Evolutionary conservation across 192 early-diverging fungal species (phyloP), one percentile per base, ranked within the genome.

Genomic region (Coemansia aciculifera): DNA sequence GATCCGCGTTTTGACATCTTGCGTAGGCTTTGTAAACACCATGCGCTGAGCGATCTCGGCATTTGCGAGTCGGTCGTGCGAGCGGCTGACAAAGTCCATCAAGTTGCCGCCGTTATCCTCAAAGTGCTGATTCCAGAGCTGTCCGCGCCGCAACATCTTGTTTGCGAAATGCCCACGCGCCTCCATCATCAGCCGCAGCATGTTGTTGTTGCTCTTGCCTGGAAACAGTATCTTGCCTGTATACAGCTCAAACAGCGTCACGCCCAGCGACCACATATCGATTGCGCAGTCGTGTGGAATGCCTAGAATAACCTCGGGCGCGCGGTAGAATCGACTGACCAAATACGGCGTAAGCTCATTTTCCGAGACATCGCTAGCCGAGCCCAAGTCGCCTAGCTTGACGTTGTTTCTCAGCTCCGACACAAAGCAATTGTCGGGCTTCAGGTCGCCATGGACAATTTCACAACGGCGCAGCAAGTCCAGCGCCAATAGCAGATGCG

Each of bases 351-450:
- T 99, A 54, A 97, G 92, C 44, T 97, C 95, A 71, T 91, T 93
- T 72, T 96, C 96, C 2, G 81, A 75, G 9, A 89, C 90, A 64
- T 96, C 93, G 23, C 90, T 92, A 12, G 96, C 97, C 0, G 91
- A 93, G 29, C 97, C 97, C 69, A 99, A 85, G 84, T 99, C 97
- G 70, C 94, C 94, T 51, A 99, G 87, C 76, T 96, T 97, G 5
- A 96, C 83, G 2, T 85, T 83, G 60, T 86, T 92, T 66, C 93
- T 89, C 64, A 84, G 79, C 66, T 93, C 93, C 10, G 88, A 90
- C 3, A 95, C 96, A 62, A 99, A 84, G 69, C 98, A 93, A 78
- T 99, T 99, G 71, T 99, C 97, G 1, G 97, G 97, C 74, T 99
- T 99, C 80, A 99, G 94, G 74, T 99, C 97, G 48, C 95, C 94